Conservation (phyloP, 257 asterid species). For the Scutellaria barbata region DNA sequence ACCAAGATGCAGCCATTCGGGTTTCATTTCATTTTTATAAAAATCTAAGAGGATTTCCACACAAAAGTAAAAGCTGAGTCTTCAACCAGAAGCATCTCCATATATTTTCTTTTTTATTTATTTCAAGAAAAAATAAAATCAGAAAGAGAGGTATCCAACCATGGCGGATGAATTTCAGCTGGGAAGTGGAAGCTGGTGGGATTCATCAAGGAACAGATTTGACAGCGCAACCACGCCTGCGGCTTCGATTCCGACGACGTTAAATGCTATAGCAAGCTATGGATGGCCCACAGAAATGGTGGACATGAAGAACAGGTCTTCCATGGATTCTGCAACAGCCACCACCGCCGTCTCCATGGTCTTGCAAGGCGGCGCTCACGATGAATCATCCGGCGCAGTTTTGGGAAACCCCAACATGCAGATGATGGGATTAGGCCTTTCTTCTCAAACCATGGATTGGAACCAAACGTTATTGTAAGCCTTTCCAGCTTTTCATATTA, state of each 20-base stretch:
- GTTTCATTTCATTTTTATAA: conserved; percentile 53
- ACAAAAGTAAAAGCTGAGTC: conserved; percentile 28
- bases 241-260: conserved; percentile 47
- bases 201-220: conserved; percentile 54
- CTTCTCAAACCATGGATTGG: conserved; percentile 77
- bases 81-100: conserved; percentile 41
- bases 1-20: conserved; percentile 49
- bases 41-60: conserved; percentile 26
- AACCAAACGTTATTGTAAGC: conserved; percentile 66
- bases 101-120: neutral
- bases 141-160: conserved; percentile 21
- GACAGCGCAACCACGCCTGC: conserved; percentile 50
- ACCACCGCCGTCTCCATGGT: conserved; percentile 34
- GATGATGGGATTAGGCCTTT: conserved; percentile 73
- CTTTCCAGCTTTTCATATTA: neutral
- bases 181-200: conserved; percentile 91
- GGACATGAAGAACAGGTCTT: conserved; percentile 56
- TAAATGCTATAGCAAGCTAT: conserved; percentile 53
- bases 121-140: neutral
- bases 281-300: conserved; percentile 72
- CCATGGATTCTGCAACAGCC: conserved; percentile 47
- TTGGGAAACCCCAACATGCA: conserved; percentile 56
- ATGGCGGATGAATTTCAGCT: conserved; percentile 86
- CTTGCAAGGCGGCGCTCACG: conserved; percentile 23
- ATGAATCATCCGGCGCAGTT: conserved; percentile 36